Percentiles rank a stretch among this genome's conserved stretches.
phyloP scores from a whole-genome alignment of 75 land plant species.

The Chamaecyparis obtusa region DNA sequence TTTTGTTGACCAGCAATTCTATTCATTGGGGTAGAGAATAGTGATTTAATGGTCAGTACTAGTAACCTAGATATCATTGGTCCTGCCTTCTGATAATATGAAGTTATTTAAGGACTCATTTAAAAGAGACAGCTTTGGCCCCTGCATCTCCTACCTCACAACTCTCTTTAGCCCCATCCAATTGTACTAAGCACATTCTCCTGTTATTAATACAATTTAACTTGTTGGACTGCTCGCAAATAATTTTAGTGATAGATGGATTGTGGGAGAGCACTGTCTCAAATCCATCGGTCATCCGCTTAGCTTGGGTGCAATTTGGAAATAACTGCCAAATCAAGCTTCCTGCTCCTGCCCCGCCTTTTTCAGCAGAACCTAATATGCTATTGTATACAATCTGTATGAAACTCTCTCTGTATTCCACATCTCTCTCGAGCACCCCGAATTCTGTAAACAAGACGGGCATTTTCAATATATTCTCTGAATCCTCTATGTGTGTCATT shows the following conservation, averaged over 20 bases:
- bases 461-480: constrained; percentile 17
- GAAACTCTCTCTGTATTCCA: constrained; percentile 22
- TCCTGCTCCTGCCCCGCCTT: constrained; percentile 38
- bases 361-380: constrained; percentile 18
- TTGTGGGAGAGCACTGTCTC: constrained; percentile 9
- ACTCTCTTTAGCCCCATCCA: neutral
- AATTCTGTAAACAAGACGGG: constrained; percentile 45
- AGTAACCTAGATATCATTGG: no score
- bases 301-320: constrained; percentile 7
- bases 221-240: neutral
- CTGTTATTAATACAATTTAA: neutral
- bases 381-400: constrained; percentile 19
- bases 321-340: constrained; percentile 42
- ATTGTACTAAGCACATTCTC: neutral
- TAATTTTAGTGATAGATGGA: neutral
- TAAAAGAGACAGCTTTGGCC: neutral
- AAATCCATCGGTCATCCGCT: constrained; percentile 28
- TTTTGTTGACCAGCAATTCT: neutral
- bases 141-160: neutral
- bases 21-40: neutral
- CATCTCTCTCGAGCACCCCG: constrained; percentile 19
- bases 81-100: neutral
- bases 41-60: no score
- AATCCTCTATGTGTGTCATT: constrained; percentile 27
- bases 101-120: neutral